Evolutionary conservation across 768 basidiomycete species (phyloP), one percentile per base, ranked within the genome.

Genomic region (Leucosporidium yakuticum): DNA sequence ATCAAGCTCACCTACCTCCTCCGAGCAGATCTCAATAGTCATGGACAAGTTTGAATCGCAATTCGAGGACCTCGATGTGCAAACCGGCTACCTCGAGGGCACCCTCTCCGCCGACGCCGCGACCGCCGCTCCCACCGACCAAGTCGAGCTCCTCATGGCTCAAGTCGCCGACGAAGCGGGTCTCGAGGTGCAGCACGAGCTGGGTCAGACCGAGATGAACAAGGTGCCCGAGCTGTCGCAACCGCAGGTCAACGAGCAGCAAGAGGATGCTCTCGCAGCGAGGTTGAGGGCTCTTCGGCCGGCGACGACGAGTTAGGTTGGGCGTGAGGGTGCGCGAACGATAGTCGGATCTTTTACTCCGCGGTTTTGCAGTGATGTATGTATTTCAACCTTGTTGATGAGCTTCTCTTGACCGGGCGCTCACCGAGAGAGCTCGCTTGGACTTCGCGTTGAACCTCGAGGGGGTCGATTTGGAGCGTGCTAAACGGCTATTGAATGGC

Each of bases 1-100:
- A 32, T 32, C 31, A 19, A 47, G 11, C 55, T 44, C 44, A 44
- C 39, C 34, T 48, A 15, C 58, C 32, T 29, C 48, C 44, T 58
- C 8, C n/a, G 17, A 31, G 14, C 58, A 97, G 95, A 98, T 99
- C 76, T 95, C 96, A 19, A 79, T 91, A 63, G 91, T 99, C 44
- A 98, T 99, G 96, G 96, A 98, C 82, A 98, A 93, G 81, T 99
- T 99, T 80, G 96, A 99, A 79, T 73, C 87, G 8, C 95, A 98
- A 74, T 98, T 98, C 81, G 83, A 91, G 48, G 96, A 98, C 78
- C 85, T 99, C 25, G 96, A 98, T 77, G 96, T 99, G 11, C 95
- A 98, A 79, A 95, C 96, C 23, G 89, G 87, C 8, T 94, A 95
- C 80, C 95, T 99, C 92, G 96, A 98, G 77, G 90, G 92, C 67